These are phyloP conservation scores for Mycena maculata DNA, from an alignment of 768 basidiomycete genomes.

Conservation along the genomic window DNA sequence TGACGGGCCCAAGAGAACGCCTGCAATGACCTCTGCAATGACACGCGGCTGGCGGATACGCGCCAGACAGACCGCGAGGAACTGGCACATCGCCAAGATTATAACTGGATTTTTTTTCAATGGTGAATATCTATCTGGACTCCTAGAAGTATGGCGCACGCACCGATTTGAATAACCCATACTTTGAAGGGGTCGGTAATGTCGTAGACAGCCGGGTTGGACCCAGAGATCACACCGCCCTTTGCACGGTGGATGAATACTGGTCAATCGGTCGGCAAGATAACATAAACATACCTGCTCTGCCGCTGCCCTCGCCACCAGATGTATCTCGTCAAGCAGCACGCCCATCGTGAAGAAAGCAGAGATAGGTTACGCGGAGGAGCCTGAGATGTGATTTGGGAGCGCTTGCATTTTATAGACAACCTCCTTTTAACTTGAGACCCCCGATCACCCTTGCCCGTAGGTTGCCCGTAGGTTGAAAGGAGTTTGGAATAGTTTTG, in stretches of 20 bases:
- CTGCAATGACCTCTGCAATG: slow-evolving; percentile 92
- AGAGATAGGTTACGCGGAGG: neutral
- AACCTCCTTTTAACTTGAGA: neutral
- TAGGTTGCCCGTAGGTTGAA: too few relatives aligned
- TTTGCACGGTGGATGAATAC: slow-evolving; percentile 40
- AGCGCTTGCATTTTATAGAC: neutral
- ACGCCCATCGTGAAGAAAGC: slow-evolving; percentile 57
- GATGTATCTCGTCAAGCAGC: too few relatives aligned
- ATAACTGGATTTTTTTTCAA: slow-evolving; percentile 59
- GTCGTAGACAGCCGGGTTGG: slow-evolving; percentile 75
- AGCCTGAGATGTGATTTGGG: neutral
- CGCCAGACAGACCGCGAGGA: slow-evolving; percentile 71
- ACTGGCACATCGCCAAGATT: slow-evolving; percentile 83
- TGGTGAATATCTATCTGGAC: slow-evolving; percentile 1
- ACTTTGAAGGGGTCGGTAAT: slow-evolving; percentile 73
- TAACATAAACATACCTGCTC: slow-evolving; percentile 57
- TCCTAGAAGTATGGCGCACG: slow-evolving; percentile 32
- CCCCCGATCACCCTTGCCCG: too few relatives aligned
- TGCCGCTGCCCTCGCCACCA: slow-evolving; percentile 60
- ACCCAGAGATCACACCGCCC: slow-evolving; percentile 85
- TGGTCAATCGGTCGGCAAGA: neutral
- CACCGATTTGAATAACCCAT: slow-evolving; percentile 84
- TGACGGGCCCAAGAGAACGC: slow-evolving; percentile 84
- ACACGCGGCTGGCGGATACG: slow-evolving; percentile 91
- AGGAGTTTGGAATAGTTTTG: too few relatives aligned